Conservation (phyloP, 306 rosid genomes). For the Trifolium repens region DNA sequence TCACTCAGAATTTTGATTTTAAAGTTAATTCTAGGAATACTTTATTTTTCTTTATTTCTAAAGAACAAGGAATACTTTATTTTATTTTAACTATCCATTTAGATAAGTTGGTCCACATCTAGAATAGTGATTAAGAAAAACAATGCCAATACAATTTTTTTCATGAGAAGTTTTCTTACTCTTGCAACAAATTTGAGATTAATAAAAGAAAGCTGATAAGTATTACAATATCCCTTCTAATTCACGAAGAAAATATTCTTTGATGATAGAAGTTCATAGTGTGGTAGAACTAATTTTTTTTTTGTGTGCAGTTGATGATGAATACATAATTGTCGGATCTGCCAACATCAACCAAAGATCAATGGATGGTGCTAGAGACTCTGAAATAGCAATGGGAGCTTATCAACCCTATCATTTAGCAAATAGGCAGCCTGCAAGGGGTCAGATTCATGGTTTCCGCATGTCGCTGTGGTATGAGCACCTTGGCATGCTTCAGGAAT, state of each 20-base stretch:
- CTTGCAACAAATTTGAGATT: neutral
- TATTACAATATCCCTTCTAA: neutral
- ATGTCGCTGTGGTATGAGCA: conserved; percentile 72
- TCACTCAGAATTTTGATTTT: conserved; percentile 6
- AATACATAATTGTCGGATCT: conserved; percentile 71
- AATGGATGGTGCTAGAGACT: conserved; percentile 76
- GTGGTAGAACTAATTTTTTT: neutral
- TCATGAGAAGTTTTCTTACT: neutral
- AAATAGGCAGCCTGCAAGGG: conserved; percentile 56
- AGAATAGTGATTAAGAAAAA: neutral
- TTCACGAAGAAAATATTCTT: neutral
- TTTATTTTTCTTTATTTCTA: neutral
- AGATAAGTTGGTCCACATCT: neutral
- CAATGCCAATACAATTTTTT: neutral
- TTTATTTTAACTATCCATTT: neutral
- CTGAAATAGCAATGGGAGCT: conserved; percentile 75
- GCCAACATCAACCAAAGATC: conserved; percentile 80
- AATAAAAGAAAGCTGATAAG: conserved; percentile 2
- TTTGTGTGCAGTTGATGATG: conserved; percentile 66
- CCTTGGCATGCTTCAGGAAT: conserved; percentile 59
- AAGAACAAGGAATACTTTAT: neutral
- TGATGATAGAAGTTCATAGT: conserved; percentile 2
- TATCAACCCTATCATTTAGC: conserved; percentile 64
- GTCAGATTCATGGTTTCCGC: conserved; percentile 68
- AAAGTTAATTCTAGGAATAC: neutral